These are phyloP conservation scores for Talaromyces trachyspermus DNA, from an alignment of 495 filamentous ascomycete genomes.

Conservation along the genomic window DNA sequence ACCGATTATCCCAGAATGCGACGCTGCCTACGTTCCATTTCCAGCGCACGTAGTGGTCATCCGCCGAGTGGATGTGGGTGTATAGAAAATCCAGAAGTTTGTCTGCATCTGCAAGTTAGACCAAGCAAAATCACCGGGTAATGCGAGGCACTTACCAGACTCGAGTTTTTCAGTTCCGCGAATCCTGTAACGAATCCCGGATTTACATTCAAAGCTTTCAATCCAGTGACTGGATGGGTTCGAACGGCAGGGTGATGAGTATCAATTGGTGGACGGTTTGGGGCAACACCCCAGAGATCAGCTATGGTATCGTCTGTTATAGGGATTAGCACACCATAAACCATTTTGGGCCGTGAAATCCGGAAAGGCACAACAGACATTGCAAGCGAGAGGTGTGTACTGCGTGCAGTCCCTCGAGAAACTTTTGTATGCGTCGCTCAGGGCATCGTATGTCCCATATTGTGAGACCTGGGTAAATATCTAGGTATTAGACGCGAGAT, in stretches of 20 bases:
- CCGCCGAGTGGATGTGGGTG: conserved; percentile 45
- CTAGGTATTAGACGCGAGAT: no score
- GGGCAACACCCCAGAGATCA: conserved; percentile 40
- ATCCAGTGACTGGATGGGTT: conserved; percentile 47
- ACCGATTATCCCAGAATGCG: conserved; percentile 50
- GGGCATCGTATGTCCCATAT: conserved; percentile 44
- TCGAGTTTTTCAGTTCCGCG: conserved; percentile 47
- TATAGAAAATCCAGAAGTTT: conserved; percentile 43
- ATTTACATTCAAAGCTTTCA: conserved; percentile 46
- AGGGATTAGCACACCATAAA: no score
- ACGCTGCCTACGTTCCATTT: conserved; percentile 48
- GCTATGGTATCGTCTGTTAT: conserved; percentile 23
- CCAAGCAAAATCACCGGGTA: background rate
- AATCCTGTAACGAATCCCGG: conserved; percentile 44
- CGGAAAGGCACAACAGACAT: conserved; percentile 13
- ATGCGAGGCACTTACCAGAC: conserved; percentile 16
- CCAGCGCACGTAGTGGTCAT: conserved; percentile 47
- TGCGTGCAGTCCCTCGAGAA: conserved; percentile 42
- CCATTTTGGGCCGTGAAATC: no score
- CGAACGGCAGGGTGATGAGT: conserved; percentile 47
- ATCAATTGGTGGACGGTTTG: conserved; percentile 44
- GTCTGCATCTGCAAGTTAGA: conserved; percentile 16
- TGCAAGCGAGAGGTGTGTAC: conserved; percentile 43
- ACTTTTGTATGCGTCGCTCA: conserved; percentile 39
- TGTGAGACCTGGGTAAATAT: conserved; percentile 32